Evolutionary conservation across 2,329 filamentous ascomycete genomes (phyloP).

Genomic region (Exserohilum turcica): DNA sequence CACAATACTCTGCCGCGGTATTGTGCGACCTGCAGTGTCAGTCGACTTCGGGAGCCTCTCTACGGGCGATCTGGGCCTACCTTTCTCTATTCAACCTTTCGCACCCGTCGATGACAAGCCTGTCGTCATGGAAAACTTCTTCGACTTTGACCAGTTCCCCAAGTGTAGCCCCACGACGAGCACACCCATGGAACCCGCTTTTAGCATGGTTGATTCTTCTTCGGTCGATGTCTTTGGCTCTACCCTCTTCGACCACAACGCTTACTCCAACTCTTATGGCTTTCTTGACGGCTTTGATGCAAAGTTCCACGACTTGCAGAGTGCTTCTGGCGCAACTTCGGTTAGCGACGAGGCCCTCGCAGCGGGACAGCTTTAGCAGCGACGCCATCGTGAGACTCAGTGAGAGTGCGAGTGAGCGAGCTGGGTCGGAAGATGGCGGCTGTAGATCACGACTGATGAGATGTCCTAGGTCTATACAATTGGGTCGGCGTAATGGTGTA

Average conservation of each 20-base stretch:
- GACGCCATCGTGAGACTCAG: slow-evolving; percentile 31
- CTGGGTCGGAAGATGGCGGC: slow-evolving; percentile 30
- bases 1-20: slow-evolving; percentile 99
- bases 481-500: slow-evolving; percentile 35
- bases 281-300: slow-evolving; percentile 48
- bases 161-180: slow-evolving; percentile 29
- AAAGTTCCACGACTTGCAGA: slow-evolving; percentile 52
- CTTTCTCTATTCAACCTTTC: slow-evolving; percentile 45
- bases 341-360: slow-evolving; percentile 56
- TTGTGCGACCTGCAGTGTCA: slow-evolving; percentile 99
- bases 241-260: slow-evolving; percentile 38
- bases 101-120: slow-evolving; percentile 48
- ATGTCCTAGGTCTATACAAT: slow-evolving; percentile 36
- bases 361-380: slow-evolving; percentile 46
- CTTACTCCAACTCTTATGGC: slow-evolving; percentile 39
- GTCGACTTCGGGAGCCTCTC: slow-evolving; percentile 62
- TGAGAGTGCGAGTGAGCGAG: slow-evolving; percentile 26
- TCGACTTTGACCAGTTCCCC: slow-evolving; percentile 50
- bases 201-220: slow-evolving; percentile 40
- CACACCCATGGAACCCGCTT: slow-evolving; percentile 30
- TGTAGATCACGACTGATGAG: slow-evolving; percentile 36
- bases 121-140: slow-evolving; percentile 42
- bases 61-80: slow-evolving; percentile 43
- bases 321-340: slow-evolving; percentile 54
- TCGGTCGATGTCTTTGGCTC: slow-evolving; percentile 44